Percentiles rank a stretch among this genome's conserved stretches.
Evolutionary conservation across 805 yeast genomes (phyloP).

Genomic region (Wickerhamiella nectarea): DNA sequence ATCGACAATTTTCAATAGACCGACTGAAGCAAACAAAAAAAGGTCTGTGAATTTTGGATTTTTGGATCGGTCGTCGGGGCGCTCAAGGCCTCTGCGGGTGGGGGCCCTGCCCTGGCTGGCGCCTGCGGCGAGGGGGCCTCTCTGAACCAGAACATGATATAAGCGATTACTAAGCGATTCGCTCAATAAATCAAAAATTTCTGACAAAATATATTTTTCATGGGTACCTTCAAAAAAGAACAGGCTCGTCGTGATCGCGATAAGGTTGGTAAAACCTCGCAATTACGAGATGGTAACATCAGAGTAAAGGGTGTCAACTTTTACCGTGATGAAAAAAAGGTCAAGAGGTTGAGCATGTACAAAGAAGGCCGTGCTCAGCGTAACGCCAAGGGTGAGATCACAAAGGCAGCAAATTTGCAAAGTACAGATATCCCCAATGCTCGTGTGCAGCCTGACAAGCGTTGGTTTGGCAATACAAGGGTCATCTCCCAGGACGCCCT

Average conservation of each 20-base stretch:
- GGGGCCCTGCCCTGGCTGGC: too few species aligned
- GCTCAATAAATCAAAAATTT: too few species aligned
- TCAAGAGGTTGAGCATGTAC: constrained; percentile 82
- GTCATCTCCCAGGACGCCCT: constrained; percentile 96
- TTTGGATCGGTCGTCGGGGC: too few species aligned
- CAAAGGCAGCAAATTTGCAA: constrained; percentile 79
- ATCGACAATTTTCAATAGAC: too few species aligned
- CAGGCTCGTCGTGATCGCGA: constrained; percentile 74
- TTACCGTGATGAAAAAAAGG: constrained; percentile 82
- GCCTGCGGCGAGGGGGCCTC: too few species aligned
- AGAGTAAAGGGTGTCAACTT: constrained; percentile 95
- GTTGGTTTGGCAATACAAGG: constrained; percentile 96
- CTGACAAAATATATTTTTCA: constrained; percentile 22
- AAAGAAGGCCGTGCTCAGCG: constrained; percentile 79
- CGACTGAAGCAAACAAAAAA: not conserved
- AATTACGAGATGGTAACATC: constrained; percentile 56
- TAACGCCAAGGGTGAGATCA: constrained; percentile 75
- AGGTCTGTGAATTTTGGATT: too few species aligned
- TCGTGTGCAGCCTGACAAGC: constrained; percentile 86
- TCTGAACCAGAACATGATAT: too few species aligned
- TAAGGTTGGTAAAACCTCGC: constrained; percentile 36
- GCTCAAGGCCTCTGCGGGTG: too few species aligned
- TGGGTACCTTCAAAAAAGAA: constrained; percentile 94
- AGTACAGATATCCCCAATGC: constrained; percentile 80
- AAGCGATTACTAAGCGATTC: not conserved